Percentiles rank a stretch among this genome's conserved stretches.
Evolutionary conservation across 2,329 filamentous ascomycete genomes (phyloP).

Genomic region (Colletotrichum zoysiae): DNA sequence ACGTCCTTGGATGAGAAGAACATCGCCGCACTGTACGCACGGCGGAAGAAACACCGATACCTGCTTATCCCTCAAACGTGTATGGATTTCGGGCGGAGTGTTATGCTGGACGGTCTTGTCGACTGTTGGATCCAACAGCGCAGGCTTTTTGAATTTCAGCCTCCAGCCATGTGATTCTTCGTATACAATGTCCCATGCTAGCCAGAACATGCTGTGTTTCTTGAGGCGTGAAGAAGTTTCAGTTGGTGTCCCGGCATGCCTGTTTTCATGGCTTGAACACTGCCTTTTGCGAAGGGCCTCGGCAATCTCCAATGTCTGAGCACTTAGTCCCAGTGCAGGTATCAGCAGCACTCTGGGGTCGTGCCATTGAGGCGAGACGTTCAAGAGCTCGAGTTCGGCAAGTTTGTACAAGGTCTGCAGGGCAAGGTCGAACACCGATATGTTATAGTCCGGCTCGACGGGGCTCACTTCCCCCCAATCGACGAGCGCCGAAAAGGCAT

Average conservation of each 20-base stretch:
- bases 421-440: neutral
- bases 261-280: neutral
- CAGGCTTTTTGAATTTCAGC: neutral
- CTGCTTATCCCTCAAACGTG: neutral
- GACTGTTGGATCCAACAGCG: no score
- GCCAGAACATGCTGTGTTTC: neutral
- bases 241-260: neutral
- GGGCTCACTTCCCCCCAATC: no score
- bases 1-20: neutral
- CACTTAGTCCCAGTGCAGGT: neutral
- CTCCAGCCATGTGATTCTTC: neutral
- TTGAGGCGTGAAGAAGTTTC: neutral
- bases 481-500: no score
- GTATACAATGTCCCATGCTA: neutral
- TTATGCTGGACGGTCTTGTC: neutral
- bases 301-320: neutral
- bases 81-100: neutral
- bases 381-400: neutral
- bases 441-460: no score
- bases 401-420: neutral
- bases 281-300: neutral
- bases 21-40: neutral
- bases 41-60: neutral
- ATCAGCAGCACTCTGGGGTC: neutral
- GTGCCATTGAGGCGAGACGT: neutral